Conservation (phyloP, 2,329 filamentous ascomycete genomes). For the Penicillium verrucosum region DNA sequence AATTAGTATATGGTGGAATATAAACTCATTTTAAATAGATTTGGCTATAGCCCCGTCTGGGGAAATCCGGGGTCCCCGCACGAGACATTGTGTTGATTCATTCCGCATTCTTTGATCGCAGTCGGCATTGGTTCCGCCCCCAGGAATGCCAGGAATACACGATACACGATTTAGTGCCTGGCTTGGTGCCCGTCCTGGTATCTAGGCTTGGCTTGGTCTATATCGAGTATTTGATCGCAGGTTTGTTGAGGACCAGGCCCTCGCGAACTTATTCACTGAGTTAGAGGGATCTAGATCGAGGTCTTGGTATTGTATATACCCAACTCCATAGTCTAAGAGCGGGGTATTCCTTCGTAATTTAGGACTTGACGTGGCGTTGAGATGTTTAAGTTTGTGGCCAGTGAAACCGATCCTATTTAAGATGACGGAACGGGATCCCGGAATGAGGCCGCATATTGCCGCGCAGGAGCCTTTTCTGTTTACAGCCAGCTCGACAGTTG, state of each 20-base stretch:
- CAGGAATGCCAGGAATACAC: neutral
- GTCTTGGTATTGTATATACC: neutral
- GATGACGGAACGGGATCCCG: constrained; percentile 1
- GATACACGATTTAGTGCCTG: neutral
- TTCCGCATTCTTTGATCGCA: neutral
- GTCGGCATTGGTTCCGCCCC: neutral
- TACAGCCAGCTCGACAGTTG: neutral
- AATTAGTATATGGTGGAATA: neutral
- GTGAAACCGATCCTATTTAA: neutral
- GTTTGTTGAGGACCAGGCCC: neutral
- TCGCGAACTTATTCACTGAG: neutral
- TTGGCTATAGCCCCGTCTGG: neutral
- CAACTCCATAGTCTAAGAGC: neutral
- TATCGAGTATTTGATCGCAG: neutral
- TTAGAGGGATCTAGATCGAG: neutral
- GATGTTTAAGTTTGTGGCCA: neutral
- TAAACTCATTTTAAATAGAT: neutral
- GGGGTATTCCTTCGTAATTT: neutral
- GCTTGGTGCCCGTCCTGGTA: neutral
- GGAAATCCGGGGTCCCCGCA: constrained; percentile 7
- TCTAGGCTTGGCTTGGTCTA: neutral
- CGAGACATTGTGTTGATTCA: neutral
- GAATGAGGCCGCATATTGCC: neutral
- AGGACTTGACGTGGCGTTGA: neutral
- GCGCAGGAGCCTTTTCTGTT: no score